These are phyloP conservation scores for Yamadazyma paraphyllophila DNA, from an alignment of 805 yeast species.

Conservation along the genomic window DNA sequence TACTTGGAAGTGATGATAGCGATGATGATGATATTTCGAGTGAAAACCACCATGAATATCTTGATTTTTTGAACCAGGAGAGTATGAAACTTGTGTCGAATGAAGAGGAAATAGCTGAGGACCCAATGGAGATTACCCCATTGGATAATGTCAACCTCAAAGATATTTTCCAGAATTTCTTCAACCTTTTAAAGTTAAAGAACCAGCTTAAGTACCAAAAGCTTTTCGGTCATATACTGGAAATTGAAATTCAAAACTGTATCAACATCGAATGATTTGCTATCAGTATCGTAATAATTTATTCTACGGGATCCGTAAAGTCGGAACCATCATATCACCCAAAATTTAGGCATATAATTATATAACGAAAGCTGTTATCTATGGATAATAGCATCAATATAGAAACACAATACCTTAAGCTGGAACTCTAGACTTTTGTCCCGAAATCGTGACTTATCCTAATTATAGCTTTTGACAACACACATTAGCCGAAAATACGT, in stretches of 20 bases:
- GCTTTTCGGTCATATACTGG: slow-evolving; percentile 31
- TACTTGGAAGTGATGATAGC: neutral
- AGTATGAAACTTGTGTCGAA: slow-evolving; percentile 37
- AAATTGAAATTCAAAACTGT: neutral
- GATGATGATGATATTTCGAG: slow-evolving; percentile 8
- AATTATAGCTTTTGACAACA: too few species aligned
- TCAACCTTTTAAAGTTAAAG: slow-evolving; percentile 44
- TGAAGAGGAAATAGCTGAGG: slow-evolving; percentile 76
- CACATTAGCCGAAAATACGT: too few species aligned
- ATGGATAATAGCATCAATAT: too few species aligned
- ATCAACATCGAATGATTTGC: neutral
- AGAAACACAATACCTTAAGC: too few species aligned
- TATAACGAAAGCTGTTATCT: too few species aligned
- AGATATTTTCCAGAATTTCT: slow-evolving; percentile 56
- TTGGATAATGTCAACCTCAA: slow-evolving; percentile 67
- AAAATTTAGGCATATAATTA: too few species aligned
- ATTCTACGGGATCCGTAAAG: too few species aligned
- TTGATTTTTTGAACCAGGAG: slow-evolving; percentile 27
- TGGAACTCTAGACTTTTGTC: too few species aligned
- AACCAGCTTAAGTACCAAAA: slow-evolving; percentile 48
- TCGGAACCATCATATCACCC: too few species aligned
- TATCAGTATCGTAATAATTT: too few species aligned
- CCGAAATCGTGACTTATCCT: too few species aligned
- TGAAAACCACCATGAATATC: slow-evolving; percentile 22
- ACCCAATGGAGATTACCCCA: slow-evolving; percentile 67